A percentile compares a stretch with the other conserved stretches of the same genome.
Conservation (phyloP, 345 rosid genomes). For the Angophora floribunda region DNA sequence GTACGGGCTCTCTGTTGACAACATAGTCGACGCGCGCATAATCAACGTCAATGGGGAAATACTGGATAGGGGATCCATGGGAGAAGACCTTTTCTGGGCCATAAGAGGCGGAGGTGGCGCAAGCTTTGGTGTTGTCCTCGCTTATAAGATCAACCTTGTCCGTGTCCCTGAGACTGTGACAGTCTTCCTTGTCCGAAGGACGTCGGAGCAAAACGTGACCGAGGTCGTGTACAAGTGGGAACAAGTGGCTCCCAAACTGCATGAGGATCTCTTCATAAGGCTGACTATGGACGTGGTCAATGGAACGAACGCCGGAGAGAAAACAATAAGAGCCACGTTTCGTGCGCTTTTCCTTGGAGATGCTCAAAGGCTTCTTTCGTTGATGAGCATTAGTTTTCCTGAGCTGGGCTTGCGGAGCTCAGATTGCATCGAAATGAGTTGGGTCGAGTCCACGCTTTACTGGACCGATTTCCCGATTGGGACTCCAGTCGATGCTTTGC, state of each 20-base stretch:
- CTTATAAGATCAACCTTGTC: slow-evolving; percentile 36
- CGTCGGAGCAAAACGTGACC: slow-evolving; percentile 8
- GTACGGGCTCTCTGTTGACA: slow-evolving; percentile 41
- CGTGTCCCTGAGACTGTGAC: slow-evolving; percentile 15
- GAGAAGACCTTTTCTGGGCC: slow-evolving; percentile 71
- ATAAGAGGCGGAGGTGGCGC: slow-evolving; percentile 60
- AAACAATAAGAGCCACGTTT: slow-evolving; percentile 17
- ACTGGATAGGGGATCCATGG: slow-evolving; percentile 34
- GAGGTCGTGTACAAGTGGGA: slow-evolving; percentile 12
- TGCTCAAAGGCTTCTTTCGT: slow-evolving; percentile 8
- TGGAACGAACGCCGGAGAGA: neutral
- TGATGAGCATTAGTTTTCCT: slow-evolving; percentile 5
- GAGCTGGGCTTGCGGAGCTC: neutral
- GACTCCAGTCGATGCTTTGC: slow-evolving; percentile 9
- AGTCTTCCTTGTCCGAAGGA: slow-evolving; percentile 4
- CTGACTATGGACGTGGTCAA: neutral
- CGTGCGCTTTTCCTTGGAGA: slow-evolving; percentile 23
- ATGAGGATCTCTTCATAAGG: neutral
- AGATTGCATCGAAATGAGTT: neutral
- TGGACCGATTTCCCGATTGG: slow-evolving; percentile 13
- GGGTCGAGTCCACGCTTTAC: neutral
- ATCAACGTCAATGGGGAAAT: slow-evolving; percentile 33
- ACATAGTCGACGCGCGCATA: slow-evolving; percentile 40
- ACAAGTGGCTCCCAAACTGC: neutral
- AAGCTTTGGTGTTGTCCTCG: slow-evolving; percentile 46